phyloP scores from a whole-genome alignment of 345 rosid species.

The Camelina neglecta region DNA sequence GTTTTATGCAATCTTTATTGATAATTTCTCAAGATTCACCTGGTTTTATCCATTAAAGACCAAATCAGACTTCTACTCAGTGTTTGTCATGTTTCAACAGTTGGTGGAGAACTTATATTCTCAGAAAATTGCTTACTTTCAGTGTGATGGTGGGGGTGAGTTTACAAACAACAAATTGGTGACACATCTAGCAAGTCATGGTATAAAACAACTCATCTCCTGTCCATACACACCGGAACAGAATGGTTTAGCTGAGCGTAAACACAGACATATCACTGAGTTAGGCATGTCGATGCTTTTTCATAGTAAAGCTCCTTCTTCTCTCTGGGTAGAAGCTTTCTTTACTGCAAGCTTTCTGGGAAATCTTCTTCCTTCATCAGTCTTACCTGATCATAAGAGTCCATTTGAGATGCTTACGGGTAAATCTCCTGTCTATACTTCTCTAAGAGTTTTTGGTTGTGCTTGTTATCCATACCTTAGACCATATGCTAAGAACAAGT shows the following conservation, averaged over 20 bases:
- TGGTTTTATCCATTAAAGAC: too few species aligned
- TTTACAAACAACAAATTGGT: background rate
- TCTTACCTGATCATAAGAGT: background rate
- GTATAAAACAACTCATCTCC: background rate
- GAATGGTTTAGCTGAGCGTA: background rate
- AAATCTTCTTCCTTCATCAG: background rate
- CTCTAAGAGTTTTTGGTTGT: background rate
- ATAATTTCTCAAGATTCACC: too few species aligned
- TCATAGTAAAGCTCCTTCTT: background rate
- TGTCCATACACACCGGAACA: too few species aligned
- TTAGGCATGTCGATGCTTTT: background rate
- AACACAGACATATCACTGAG: background rate
- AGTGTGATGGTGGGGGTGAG: background rate
- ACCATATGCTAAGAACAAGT: background rate
- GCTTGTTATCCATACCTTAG: background rate
- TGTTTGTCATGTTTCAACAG: background rate
- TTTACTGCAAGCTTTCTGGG: background rate
- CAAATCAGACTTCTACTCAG: too few species aligned
- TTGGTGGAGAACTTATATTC: background rate
- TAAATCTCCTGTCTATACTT: background rate
- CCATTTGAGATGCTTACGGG: background rate
- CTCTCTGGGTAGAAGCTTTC: background rate
- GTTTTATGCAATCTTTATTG: too few species aligned
- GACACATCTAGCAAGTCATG: background rate
- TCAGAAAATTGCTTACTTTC: background rate